Evolutionary conservation across 495 filamentous ascomycete species (phyloP).

Genomic region (Achaetomiella virescens): DNA sequence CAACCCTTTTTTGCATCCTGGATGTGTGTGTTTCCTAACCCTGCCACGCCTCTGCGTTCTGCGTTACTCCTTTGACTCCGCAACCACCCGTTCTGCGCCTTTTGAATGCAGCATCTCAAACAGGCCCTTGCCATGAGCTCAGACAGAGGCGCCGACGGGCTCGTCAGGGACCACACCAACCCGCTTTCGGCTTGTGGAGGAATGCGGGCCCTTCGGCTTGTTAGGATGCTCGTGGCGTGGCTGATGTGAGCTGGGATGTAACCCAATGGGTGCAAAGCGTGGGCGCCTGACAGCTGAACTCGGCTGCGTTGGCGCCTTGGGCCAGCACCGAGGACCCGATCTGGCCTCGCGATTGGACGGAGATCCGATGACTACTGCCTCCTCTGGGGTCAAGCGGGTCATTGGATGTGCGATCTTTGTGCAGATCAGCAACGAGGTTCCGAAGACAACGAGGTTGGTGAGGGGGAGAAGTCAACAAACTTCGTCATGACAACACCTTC

Average conservation of each 20-base stretch:
- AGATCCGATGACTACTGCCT: conserved; percentile 8
- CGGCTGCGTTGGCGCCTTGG: conserved; percentile 18
- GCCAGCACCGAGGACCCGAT: conserved; percentile 9
- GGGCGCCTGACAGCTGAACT: conserved; percentile 14
- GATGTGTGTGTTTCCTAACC: not conserved
- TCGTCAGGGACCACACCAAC: not conserved
- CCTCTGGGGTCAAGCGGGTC: conserved; percentile 17
- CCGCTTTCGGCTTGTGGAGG: conserved; percentile 9
- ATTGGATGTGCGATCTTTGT: conserved; percentile 12
- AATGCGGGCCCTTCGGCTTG: conserved; percentile 7
- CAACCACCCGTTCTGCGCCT: conserved; percentile 3
- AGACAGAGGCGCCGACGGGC: conserved; percentile 3
- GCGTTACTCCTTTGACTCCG: not conserved
- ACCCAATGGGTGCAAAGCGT: conserved; percentile 10
- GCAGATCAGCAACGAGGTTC: conserved; percentile 4
- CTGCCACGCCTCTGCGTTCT: conserved; percentile 1
- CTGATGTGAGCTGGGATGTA: conserved; percentile 24
- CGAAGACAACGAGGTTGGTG: not conserved
- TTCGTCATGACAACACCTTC: conserved; percentile 3
- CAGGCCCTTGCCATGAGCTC: conserved; percentile 11
- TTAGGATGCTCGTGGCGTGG: conserved; percentile 10
- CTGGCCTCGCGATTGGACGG: conserved; percentile 18
- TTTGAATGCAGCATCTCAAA: conserved; percentile 20
- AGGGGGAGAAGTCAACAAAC: conserved; percentile 20
- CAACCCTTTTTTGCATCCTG: not conserved